A percentile compares a stretch with the other conserved stretches of the same genome.
Evolutionary conservation across 2,329 filamentous ascomycete genomes (phyloP).

Genomic region (Apiospora hydei): DNA sequence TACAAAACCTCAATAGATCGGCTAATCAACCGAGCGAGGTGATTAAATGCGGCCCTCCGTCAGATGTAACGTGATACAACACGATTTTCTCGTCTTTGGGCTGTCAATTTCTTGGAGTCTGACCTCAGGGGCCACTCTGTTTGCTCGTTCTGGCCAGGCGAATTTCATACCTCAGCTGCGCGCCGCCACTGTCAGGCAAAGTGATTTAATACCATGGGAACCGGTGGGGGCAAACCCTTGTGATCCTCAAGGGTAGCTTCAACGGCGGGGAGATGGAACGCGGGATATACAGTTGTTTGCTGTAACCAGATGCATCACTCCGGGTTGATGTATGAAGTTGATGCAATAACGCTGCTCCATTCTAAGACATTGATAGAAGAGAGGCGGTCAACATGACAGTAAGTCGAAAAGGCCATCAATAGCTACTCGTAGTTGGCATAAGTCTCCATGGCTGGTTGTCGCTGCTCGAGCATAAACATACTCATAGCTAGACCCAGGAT

Average conservation of each 20-base stretch:
- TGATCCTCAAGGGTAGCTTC: not conserved
- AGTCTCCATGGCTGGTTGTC: too few relatives aligned
- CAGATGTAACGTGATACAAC: not conserved
- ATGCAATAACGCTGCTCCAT: not conserved
- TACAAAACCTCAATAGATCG: not conserved
- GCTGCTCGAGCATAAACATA: too few relatives aligned
- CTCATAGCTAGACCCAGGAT: not conserved
- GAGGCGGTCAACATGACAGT: not conserved
- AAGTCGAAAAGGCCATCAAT: not conserved
- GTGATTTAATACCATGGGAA: not conserved
- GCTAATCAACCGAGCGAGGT: slow-evolving; percentile 2
- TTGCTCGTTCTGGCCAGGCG: not conserved
- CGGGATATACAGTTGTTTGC: not conserved
- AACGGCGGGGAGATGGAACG: not conserved
- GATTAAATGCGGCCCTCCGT: not conserved
- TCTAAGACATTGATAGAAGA: not conserved
- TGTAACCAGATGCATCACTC: not conserved
- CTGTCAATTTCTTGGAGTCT: not conserved
- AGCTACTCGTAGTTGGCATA: too few relatives aligned
- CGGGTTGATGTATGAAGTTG: not conserved
- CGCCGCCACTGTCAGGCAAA: not conserved
- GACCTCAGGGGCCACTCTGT: not conserved
- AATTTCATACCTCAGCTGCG: slow-evolving; percentile 2
- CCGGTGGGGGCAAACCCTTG: not conserved
- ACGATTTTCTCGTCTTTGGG: not conserved